Evolutionary conservation across 2,329 filamentous ascomycete species (phyloP), one percentile per base, ranked within the genome.

Genomic region (Canariomyces notabilis): DNA sequence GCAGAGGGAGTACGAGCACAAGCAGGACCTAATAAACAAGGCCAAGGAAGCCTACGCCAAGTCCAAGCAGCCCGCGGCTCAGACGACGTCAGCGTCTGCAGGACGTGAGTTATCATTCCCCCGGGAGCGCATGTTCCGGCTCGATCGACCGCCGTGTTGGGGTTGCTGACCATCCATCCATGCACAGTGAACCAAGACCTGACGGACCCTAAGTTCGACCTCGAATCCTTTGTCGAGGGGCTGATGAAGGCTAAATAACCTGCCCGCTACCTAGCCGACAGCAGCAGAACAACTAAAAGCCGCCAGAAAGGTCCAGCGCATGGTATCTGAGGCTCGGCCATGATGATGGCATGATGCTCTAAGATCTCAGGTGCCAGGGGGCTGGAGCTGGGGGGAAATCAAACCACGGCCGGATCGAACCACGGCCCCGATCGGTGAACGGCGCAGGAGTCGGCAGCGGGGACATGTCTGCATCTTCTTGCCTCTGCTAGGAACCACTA

Each of bases 1-100:
- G 61, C 74, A 94, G 70, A 81, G 82, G 65, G 88, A 95, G 68
- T 97, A 91, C 68, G 78, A 90, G 66, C 85, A 88, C 73, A 94
- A 97, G 79, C 80, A 89, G 72, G 80, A 83, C 60, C 77, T 97
- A 76, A 97, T 98, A 76, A 75, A 86, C 63, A 79, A 95, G 72
- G 93, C 93, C 58, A 96, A 94, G 82, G 81, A 83, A 50, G 90
- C 93, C 72, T 98, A 84, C 71, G 76, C 79, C 62, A 93, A 85
- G 81, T 65, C 70, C 61, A 87, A 85, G 77, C 84, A 80, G 62
- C 71, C 75, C 38, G 58, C 68, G 51, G 46, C 61, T 42, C 44
- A 63, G 35, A 45, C 64, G 42, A 59, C 66, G 51, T 55, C 56
- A 19, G 48, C 63, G 48, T 60, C 58, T 34, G 50, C 67, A 39